Evolutionary conservation across 2,329 filamentous ascomycete genomes (phyloP).

Genomic region (Phoma sp.): DNA sequence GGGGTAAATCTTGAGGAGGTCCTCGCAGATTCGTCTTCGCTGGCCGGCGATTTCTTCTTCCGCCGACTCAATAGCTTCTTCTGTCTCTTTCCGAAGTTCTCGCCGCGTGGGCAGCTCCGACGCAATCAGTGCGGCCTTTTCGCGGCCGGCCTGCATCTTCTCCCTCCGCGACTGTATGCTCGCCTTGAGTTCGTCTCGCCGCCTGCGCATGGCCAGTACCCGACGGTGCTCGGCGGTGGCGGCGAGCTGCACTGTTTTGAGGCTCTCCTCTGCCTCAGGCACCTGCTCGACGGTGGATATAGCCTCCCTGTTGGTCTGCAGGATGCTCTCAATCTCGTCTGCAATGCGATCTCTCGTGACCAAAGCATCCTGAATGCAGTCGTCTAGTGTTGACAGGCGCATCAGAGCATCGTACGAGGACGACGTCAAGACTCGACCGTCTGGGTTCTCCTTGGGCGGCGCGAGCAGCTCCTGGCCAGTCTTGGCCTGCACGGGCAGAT

Average conservation of each 20-base stretch:
- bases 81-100: constrained; percentile 57
- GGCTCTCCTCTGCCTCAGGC: constrained; percentile 54
- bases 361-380: constrained; percentile 88
- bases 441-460: constrained; percentile 51
- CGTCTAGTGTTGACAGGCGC: constrained; percentile 85
- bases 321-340: constrained; percentile 72
- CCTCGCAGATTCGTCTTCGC: constrained; percentile 84
- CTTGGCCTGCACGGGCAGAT: constrained; percentile 63
- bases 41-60: constrained; percentile 80
- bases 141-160: constrained; percentile 71
- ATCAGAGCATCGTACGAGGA: constrained; percentile 89
- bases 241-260: constrained; percentile 57
- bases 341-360: constrained; percentile 77
- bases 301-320: constrained; percentile 49
- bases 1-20: constrained; percentile 79
- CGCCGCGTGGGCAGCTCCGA: constrained; percentile 66
- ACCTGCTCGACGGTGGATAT: constrained; percentile 47
- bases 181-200: constrained; percentile 70
- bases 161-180: constrained; percentile 71
- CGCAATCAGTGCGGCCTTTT: constrained; percentile 65
- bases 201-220: constrained; percentile 67
- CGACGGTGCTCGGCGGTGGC: constrained; percentile 71
- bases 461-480: constrained; percentile 40
- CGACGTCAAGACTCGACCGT: constrained; percentile 63
- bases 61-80: constrained; percentile 63